Conservation (phyloP, 2,329 filamentous ascomycete genomes). For the Alternaria postmessia region DNA sequence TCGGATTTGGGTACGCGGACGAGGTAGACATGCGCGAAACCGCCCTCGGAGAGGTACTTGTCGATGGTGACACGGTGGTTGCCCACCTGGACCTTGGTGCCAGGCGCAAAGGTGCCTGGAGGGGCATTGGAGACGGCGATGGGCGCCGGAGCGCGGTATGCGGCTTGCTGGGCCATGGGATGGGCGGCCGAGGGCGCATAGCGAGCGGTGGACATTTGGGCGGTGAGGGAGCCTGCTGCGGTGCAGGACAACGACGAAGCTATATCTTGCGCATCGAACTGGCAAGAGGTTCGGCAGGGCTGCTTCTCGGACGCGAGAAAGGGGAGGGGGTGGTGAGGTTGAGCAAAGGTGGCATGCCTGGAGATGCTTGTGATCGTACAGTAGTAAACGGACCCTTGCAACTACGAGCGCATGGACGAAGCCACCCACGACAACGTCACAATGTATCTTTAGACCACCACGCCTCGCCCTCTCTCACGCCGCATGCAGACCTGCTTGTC, state of each 20-base stretch:
- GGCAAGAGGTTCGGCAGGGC: constrained; percentile 12
- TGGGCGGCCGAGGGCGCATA: constrained; percentile 48
- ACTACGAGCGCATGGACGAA: constrained; percentile 23
- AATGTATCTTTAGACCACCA: neutral
- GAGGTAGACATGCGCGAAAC: constrained; percentile 97
- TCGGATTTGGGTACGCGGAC: constrained; percentile 79
- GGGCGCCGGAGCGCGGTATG: constrained; percentile 45
- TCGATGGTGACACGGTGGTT: constrained; percentile 92
- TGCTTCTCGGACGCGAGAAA: constrained; percentile 11
- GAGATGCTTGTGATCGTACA: constrained; percentile 18
- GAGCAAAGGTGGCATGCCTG: constrained; percentile 22
- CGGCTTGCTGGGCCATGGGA: constrained; percentile 47
- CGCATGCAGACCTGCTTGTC: neutral
- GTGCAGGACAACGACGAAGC: constrained; percentile 39
- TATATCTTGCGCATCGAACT: constrained; percentile 47
- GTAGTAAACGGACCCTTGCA: constrained; percentile 19
- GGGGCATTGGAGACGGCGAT: constrained; percentile 50
- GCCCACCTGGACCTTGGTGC: constrained; percentile 96
- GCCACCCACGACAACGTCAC: constrained; percentile 39
- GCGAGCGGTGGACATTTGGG: constrained; percentile 51
- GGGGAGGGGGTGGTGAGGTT: constrained; percentile 22
- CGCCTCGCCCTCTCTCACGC: neutral
- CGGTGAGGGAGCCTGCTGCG: constrained; percentile 45
- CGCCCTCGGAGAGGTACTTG: constrained; percentile 96
- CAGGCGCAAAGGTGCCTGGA: constrained; percentile 84